These are phyloP conservation scores for Geotrichum klebahnii DNA, from an alignment of 1,139 yeast genomes.

Conservation along the genomic window DNA sequence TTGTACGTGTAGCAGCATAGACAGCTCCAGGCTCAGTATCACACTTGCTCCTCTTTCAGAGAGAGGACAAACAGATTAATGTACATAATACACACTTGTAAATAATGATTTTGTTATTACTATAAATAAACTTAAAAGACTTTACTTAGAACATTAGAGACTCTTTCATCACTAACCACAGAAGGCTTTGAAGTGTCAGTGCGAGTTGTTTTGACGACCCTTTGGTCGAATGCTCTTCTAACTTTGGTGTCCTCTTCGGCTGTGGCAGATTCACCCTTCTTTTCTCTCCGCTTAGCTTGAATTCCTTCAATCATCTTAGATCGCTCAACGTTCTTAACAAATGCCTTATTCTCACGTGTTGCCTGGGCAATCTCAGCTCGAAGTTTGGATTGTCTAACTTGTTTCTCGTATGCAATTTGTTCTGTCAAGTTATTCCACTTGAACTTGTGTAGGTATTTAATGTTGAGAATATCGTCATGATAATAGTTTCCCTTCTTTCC, in stretches of 20 bases:
- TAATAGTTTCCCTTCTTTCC: conserved; percentile 91
- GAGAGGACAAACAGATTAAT: neutral
- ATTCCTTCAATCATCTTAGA: conserved; percentile 76
- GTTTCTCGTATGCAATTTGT: conserved; percentile 88
- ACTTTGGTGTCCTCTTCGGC: conserved; percentile 37
- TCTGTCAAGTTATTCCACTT: conserved; percentile 95
- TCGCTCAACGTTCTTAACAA: conserved; percentile 76
- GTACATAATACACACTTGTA: neutral
- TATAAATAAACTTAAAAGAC: conserved; percentile 21
- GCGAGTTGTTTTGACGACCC: conserved; percentile 29
- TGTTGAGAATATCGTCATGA: conserved; percentile 88
- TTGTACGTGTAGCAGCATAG: conserved; percentile 9
- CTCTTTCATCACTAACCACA: conserved; percentile 18
- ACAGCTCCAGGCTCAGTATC: conserved; percentile 8
- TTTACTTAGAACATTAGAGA: conserved; percentile 28
- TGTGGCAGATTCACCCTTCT: conserved; percentile 44
- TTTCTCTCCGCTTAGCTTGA: conserved; percentile 46
- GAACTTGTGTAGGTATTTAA: conserved; percentile 84
- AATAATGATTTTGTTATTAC: neutral
- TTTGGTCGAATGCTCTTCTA: conserved; percentile 35
- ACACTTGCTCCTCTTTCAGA: conserved; percentile 2
- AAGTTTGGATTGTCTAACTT: conserved; percentile 79
- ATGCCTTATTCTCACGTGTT: conserved; percentile 76
- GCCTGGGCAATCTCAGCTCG: conserved; percentile 88
- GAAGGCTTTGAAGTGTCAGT: conserved; percentile 24